phyloP scores from a whole-genome alignment of 305 asterid genomes.

The Fraxinus velutina region DNA sequence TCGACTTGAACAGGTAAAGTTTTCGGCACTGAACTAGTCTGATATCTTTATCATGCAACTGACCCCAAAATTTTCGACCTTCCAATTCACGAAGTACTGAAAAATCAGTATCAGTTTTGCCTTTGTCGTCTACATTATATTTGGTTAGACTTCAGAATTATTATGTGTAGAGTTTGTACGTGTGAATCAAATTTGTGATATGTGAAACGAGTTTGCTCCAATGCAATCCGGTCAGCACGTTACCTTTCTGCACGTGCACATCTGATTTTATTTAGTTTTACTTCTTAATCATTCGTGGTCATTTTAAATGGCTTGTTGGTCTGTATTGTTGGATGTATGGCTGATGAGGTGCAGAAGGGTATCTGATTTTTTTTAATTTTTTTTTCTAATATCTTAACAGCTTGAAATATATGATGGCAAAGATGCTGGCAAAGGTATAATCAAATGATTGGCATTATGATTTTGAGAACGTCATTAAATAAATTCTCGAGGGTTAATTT shows the following conservation, averaged over 20 bases:
- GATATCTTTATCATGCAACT: background rate
- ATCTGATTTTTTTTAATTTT: conserved; percentile 24
- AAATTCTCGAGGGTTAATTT: background rate
- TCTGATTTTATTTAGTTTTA: background rate
- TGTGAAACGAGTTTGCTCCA: background rate
- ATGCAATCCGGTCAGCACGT: background rate
- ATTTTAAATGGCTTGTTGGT: background rate
- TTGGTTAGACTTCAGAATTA: background rate
- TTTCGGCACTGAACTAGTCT: conserved; percentile 4
- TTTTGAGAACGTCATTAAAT: background rate
- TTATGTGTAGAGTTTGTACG: background rate
- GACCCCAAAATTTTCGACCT: background rate
- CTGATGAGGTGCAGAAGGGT: background rate
- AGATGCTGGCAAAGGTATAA: conserved; percentile 72
- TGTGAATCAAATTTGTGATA: background rate
- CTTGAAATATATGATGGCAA: conserved; percentile 87
- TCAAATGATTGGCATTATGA: background rate
- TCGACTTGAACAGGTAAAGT: conserved; percentile 67
- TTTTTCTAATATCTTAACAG: conserved; percentile 39
- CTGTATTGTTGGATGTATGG: background rate
- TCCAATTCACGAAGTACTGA: background rate
- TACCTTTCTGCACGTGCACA: background rate
- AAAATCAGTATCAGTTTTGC: background rate
- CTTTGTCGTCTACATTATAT: background rate
- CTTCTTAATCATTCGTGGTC: background rate